A percentile compares a stretch with the other conserved stretches of the same genome.
Evolutionary conservation across 768 basidiomycete genomes (phyloP).

Genomic region (Postia placenta): DNA sequence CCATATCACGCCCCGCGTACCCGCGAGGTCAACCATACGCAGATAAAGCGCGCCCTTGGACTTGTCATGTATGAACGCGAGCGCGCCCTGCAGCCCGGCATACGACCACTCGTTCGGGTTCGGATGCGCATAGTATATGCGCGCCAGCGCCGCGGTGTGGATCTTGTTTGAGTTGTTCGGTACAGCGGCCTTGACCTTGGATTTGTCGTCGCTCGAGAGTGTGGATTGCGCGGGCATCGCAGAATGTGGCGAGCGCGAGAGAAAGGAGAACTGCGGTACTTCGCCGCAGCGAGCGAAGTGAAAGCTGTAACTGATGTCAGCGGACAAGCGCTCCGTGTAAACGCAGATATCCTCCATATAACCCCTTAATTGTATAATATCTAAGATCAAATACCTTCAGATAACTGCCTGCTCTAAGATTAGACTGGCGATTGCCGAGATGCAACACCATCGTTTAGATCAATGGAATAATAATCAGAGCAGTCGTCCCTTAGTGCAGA

Average conservation of each 20-base stretch:
- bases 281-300: too few relatives aligned
- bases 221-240: slow-evolving; percentile 71
- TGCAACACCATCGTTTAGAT: neutral
- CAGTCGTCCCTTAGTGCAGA: neutral
- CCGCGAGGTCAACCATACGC: slow-evolving; percentile 77
- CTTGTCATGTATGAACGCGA: slow-evolving; percentile 65
- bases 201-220: slow-evolving; percentile 70
- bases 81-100: slow-evolving; percentile 79
- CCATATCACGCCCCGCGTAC: slow-evolving; percentile 88
- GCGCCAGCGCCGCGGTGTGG: slow-evolving; percentile 69
- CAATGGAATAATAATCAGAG: neutral
- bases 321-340: neutral
- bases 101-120: slow-evolving; percentile 77
- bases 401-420: too few relatives aligned
- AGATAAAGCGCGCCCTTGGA: slow-evolving; percentile 52
- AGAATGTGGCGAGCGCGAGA: neutral
- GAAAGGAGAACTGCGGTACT: too few relatives aligned
- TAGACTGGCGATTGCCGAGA: slow-evolving; percentile 9
- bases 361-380: too few relatives aligned
- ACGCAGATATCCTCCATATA: neutral
- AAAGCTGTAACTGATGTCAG: too few relatives aligned
- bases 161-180: slow-evolving; percentile 64
- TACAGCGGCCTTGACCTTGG: slow-evolving; percentile 61
- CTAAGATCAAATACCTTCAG: too few relatives aligned
- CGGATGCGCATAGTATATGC: slow-evolving; percentile 89